These are phyloP conservation scores for Nitzschia sp. DNA, from an alignment of 108 stramenopile genomes.

Conservation along the genomic window DNA sequence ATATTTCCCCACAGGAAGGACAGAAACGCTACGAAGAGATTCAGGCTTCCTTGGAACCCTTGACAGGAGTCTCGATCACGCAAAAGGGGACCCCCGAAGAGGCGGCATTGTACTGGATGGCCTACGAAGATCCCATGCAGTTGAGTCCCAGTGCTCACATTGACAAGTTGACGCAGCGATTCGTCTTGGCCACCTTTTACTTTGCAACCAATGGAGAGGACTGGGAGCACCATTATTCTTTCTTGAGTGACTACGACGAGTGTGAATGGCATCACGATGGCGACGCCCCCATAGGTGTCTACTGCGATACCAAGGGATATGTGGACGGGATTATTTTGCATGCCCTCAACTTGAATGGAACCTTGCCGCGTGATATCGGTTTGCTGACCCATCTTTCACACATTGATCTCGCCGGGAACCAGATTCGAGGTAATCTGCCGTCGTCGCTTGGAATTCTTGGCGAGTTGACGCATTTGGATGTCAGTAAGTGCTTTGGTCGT, in stretches of 20 bases:
- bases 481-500: slow-evolving; percentile 5
- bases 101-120: slow-evolving; percentile 9
- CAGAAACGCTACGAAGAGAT: neutral
- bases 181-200: slow-evolving; percentile 24
- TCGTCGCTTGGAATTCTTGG: slow-evolving; percentile 30
- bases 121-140: slow-evolving; percentile 9
- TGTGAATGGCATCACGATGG: slow-evolving; percentile 16
- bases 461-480: slow-evolving; percentile 27
- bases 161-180: slow-evolving; percentile 21
- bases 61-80: neutral
- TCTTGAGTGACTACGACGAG: slow-evolving; percentile 3
- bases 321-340: neutral
- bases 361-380: slow-evolving; percentile 45
- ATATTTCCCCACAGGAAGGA: neutral
- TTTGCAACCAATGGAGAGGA: slow-evolving; percentile 13
- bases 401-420: slow-evolving; percentile 43
- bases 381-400: slow-evolving; percentile 21
- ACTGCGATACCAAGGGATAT: slow-evolving; percentile 1
- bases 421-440: slow-evolving; percentile 27
- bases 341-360: slow-evolving; percentile 23
- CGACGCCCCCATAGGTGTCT: neutral
- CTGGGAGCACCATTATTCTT: slow-evolving; percentile 7
- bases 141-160: slow-evolving; percentile 2
- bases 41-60: neutral
- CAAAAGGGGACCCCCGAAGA: slow-evolving; percentile 12